phyloP scores from a whole-genome alignment of 306 rosid species.

The Carpinus viminea region DNA sequence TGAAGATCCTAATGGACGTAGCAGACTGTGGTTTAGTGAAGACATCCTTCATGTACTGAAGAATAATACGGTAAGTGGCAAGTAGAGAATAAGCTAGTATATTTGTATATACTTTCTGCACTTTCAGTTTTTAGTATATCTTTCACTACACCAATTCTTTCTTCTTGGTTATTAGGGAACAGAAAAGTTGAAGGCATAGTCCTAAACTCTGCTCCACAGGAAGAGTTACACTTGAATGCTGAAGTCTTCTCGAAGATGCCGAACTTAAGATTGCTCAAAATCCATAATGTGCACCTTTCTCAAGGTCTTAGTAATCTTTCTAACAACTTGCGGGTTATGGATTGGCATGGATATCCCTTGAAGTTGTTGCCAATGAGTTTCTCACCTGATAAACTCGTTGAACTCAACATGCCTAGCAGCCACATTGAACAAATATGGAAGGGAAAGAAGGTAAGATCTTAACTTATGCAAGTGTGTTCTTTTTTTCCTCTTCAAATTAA shows the following conservation, averaged over 20 bases:
- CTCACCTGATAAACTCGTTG: not conserved
- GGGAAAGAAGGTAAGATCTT: not conserved
- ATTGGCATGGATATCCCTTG: no score
- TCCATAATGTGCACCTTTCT: no score
- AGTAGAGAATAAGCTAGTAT: not conserved
- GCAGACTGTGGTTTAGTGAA: constrained; percentile 1
- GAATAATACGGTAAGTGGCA: not conserved
- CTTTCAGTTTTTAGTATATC: not conserved
- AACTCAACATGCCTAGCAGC: not conserved
- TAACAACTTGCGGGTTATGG: no score
- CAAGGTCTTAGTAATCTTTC: no score
- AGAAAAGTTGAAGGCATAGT: not conserved
- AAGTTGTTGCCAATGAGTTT: no score
- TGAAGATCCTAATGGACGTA: not conserved
- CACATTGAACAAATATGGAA: not conserved
- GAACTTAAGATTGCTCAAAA: no score
- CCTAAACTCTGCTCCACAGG: no score
- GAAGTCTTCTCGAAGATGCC: no score
- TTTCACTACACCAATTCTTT: not conserved
- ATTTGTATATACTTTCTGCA: not conserved
- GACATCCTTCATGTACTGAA: not conserved
- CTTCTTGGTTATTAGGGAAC: constrained; percentile 22
- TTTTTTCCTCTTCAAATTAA: no score
- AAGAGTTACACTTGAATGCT: no score
- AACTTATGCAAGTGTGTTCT: not conserved